phyloP scores from a whole-genome alignment of 148 eudicot genomes.

The Chenopodium album region DNA sequence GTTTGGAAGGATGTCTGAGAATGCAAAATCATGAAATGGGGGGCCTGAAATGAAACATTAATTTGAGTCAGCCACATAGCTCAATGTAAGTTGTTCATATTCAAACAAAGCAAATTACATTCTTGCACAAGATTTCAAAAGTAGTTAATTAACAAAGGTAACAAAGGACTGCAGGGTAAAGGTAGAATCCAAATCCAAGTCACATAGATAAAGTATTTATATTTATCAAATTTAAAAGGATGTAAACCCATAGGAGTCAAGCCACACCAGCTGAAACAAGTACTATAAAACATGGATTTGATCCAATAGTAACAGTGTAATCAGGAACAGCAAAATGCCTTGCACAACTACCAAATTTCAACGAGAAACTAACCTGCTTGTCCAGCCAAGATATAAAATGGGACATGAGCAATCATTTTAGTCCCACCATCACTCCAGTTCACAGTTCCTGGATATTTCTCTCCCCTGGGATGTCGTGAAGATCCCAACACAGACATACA shows the following conservation, averaged over 20 bases:
- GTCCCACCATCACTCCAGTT: slow-evolving; percentile 75
- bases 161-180: background rate
- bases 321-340: background rate
- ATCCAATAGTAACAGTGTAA: background rate
- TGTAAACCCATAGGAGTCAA: background rate
- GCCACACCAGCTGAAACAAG: background rate
- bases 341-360: background rate
- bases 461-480: slow-evolving; percentile 49
- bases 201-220: background rate
- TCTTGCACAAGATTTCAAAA: too few species aligned
- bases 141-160: too few species aligned
- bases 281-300: too few species aligned
- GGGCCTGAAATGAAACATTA: slow-evolving; percentile 53
- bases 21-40: slow-evolving; percentile 89
- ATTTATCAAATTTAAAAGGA: too few species aligned
- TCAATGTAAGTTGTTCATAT: background rate
- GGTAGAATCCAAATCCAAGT: background rate
- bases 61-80: background rate
- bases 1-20: slow-evolving; percentile 61
- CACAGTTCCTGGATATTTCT: slow-evolving; percentile 65
- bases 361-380: slow-evolving; percentile 53
- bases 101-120: too few species aligned
- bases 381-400: slow-evolving; percentile 77
- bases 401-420: slow-evolving; percentile 79
- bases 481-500: slow-evolving; percentile 88